Evolutionary conservation across 2,329 filamentous ascomycete genomes (phyloP).

Genomic region (Hymenoscyphus repandus): DNA sequence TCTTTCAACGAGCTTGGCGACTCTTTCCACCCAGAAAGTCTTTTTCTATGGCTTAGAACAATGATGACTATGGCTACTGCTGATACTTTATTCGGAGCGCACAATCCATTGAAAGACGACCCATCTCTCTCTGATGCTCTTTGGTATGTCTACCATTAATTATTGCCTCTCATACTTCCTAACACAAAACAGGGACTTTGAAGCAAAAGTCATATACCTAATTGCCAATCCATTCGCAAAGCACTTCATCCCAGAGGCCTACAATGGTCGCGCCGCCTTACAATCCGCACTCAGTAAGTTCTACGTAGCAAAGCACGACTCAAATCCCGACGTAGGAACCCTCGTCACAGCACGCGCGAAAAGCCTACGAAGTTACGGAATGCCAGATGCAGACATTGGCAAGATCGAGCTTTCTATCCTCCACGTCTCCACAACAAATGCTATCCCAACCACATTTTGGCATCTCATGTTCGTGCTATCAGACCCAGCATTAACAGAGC

Average conservation of each 20-base stretch:
- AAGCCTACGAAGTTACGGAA: conserved; percentile 23
- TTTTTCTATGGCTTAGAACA: conserved; percentile 37
- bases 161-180: background rate
- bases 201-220: conserved; percentile 24
- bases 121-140: conserved; percentile 34
- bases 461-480: conserved; percentile 29
- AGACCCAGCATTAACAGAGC: conserved; percentile 23
- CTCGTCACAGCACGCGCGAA: conserved; percentile 23
- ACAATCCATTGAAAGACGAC: conserved; percentile 37
- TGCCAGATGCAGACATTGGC: conserved; percentile 27
- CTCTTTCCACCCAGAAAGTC: conserved; percentile 30
- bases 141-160: conserved; percentile 25
- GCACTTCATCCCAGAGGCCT: conserved; percentile 29
- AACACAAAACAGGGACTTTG: conserved; percentile 23
- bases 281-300: conserved; percentile 32
- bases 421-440: conserved; percentile 31
- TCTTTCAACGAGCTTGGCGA: conserved; percentile 26
- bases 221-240: conserved; percentile 25
- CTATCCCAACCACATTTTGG: conserved; percentile 37
- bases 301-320: conserved; percentile 29
- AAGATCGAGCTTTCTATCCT: conserved; percentile 31
- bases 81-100: conserved; percentile 38
- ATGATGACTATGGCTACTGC: conserved; percentile 36
- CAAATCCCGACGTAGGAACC: conserved; percentile 25
- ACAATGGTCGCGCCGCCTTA: conserved; percentile 33